phyloP scores from a whole-genome alignment of 257 asterid species.

The Voacanga thouarsii region DNA sequence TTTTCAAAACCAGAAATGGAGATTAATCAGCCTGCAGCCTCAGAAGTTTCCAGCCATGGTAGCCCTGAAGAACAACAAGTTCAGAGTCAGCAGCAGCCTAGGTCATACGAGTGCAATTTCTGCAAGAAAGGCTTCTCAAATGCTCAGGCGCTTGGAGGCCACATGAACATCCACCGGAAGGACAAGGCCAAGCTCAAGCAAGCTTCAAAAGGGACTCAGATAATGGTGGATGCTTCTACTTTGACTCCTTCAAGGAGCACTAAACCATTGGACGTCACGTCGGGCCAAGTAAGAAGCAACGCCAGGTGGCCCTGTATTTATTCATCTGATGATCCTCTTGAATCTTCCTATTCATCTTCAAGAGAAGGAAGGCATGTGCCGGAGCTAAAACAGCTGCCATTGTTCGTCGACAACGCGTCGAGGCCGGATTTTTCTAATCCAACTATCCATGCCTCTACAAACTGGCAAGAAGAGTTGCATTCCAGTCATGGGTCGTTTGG shows the following conservation, averaged over 20 bases:
- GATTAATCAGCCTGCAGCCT: too few species aligned
- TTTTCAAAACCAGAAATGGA: slow-evolving; percentile 1
- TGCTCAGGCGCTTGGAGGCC: slow-evolving; percentile 25
- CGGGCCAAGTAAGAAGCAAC: background rate
- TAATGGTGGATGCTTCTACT: background rate
- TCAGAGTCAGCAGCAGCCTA: background rate
- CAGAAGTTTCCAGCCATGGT: background rate
- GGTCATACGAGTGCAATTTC: slow-evolving; percentile 21
- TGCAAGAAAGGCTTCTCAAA: slow-evolving; percentile 16
- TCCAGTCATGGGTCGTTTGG: background rate
- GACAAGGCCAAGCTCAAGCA: slow-evolving; percentile 23
- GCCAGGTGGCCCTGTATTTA: background rate
- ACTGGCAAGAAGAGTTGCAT: background rate
- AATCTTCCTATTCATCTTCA: background rate
- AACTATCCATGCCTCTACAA: background rate
- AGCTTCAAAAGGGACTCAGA: slow-evolving; percentile 1
- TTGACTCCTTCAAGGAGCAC: background rate
- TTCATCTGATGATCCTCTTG: background rate
- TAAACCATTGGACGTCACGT: slow-evolving; percentile 4
- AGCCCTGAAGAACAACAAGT: background rate
- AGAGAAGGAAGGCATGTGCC: background rate
- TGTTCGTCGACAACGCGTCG: background rate
- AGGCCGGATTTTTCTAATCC: background rate
- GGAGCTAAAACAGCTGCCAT: slow-evolving; percentile 5
- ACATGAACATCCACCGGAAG: slow-evolving; percentile 24